Percentiles rank a stretch among this genome's conserved stretches.
phyloP scores from a whole-genome alignment of 441 rosid species.

The Populus hybrid region DNA sequence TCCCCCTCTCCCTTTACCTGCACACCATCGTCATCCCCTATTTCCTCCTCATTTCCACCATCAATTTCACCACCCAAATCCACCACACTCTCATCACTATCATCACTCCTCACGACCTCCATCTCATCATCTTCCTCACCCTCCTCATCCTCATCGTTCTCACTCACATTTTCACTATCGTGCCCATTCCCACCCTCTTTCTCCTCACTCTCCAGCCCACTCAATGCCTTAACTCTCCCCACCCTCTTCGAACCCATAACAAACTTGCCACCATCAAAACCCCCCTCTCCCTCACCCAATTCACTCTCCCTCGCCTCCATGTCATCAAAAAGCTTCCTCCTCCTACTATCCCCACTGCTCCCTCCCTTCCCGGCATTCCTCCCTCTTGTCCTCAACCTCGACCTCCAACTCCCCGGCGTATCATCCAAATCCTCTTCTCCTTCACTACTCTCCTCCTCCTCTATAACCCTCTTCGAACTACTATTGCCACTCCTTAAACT shows the following conservation, averaged over 20 bases:
- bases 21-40: constrained; percentile 19
- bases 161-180: constrained; percentile 26
- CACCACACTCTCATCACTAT: constrained; percentile 9
- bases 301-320: constrained; percentile 10
- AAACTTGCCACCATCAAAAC: constrained; percentile 18
- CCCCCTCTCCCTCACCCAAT: constrained; percentile 12
- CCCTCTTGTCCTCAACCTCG: constrained; percentile 64
- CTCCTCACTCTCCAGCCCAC: constrained; percentile 30
- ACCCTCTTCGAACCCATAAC: constrained; percentile 28
- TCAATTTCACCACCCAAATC: constrained; percentile 10
- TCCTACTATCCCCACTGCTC: constrained; percentile 29
- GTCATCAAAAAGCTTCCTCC: constrained; percentile 53
- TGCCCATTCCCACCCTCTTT: constrained; percentile 28
- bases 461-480: constrained; percentile 24
- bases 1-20: constrained; percentile 6
- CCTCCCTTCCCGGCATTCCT: constrained; percentile 30
- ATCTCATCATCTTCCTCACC: constrained; percentile 26
- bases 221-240: constrained; percentile 36
- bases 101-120: constrained; percentile 15
- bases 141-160: constrained; percentile 35
- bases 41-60: constrained; percentile 31
- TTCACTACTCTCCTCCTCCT: constrained; percentile 27
- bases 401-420: constrained; percentile 53
- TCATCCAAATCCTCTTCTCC: constrained; percentile 29
- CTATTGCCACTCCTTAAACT: not conserved